phyloP scores from a whole-genome alignment of 441 rosid species.

The Adansonia rubrostipa region DNA sequence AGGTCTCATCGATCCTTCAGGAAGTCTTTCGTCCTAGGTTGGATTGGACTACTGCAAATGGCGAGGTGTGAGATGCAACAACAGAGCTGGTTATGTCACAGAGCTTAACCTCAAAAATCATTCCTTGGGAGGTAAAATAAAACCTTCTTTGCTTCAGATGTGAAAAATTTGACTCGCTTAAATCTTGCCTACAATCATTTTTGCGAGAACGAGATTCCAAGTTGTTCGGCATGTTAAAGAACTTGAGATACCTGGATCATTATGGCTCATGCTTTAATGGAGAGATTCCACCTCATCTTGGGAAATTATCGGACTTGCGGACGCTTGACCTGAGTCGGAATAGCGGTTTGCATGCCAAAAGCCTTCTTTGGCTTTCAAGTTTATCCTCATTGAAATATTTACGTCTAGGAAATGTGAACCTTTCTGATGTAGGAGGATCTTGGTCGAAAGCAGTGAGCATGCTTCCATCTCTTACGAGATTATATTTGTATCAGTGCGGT shows the following conservation, averaged over 20 bases:
- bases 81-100: neutral
- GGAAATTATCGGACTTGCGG: neutral
- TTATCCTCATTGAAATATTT: neutral
- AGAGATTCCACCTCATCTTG: constrained; percentile 8
- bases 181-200: constrained; percentile 11
- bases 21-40: constrained; percentile 31
- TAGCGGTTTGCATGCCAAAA: neutral
- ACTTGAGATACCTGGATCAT: neutral
- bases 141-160: constrained; percentile 18
- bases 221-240: constrained; percentile 7
- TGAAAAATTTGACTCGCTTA: constrained; percentile 20
- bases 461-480: neutral
- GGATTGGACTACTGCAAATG: constrained; percentile 27
- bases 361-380: constrained; percentile 2
- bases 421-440: neutral
- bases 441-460: constrained; percentile 8
- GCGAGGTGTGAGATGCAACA: constrained; percentile 25
- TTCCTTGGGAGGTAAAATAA: constrained; percentile 17
- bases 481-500: neutral
- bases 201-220: neutral
- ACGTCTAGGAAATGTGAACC: neutral
- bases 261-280: neutral
- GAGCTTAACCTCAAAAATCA: constrained; percentile 6
- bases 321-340: neutral
- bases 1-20: neutral